Conservation (phyloP, 768 basidiomycete species). For the Russula emetica region DNA sequence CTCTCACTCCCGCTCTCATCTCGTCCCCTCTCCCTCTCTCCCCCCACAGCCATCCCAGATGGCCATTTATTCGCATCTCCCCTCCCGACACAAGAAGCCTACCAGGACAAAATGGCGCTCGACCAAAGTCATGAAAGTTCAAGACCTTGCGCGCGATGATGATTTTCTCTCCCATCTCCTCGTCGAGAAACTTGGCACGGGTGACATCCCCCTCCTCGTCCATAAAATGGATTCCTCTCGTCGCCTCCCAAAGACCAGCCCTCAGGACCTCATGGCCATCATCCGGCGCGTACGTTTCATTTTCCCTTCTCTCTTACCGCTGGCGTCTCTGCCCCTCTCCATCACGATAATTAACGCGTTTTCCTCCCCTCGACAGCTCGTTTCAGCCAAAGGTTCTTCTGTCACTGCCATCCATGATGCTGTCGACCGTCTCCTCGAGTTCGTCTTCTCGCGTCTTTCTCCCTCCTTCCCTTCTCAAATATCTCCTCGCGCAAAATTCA, state of each 20-base stretch:
- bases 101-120: constrained; percentile 52
- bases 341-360: constrained; percentile 28
- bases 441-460: constrained; percentile 37
- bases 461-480: constrained; percentile 27
- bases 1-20: constrained; percentile 9
- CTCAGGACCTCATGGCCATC: constrained; percentile 61
- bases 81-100: constrained; percentile 8
- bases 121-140: constrained; percentile 87
- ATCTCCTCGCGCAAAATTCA: constrained; percentile 33
- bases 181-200: constrained; percentile 84
- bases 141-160: constrained; percentile 85
- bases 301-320: constrained; percentile 7
- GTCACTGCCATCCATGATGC: constrained; percentile 62
- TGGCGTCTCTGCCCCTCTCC: constrained; percentile 20
- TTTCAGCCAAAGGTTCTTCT: constrained; percentile 50
- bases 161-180: constrained; percentile 87
- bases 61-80: constrained; percentile 6
- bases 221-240: constrained; percentile 86
- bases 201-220: constrained; percentile 71
- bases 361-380: constrained; percentile 44
- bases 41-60: constrained; percentile 11
- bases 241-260: constrained; percentile 70
- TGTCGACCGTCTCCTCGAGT: constrained; percentile 76
- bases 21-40: not conserved
- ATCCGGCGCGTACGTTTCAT: constrained; percentile 66